Evolutionary conservation across 192 early-diverging fungal species (phyloP).

Genomic region (Rhizoclosmatium globosum): DNA sequence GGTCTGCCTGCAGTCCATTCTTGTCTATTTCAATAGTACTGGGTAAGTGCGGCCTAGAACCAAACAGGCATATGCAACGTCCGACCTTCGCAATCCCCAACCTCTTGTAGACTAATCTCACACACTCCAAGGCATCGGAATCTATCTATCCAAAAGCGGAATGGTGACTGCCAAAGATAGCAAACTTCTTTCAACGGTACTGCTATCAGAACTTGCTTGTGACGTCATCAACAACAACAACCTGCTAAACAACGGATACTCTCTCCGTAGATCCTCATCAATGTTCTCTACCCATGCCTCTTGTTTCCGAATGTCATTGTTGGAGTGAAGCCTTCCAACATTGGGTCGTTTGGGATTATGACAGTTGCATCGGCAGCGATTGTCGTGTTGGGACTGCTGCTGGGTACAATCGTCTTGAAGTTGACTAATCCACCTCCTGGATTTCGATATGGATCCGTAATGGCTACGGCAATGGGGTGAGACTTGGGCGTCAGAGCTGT

Average conservation of each 20-base stretch:
- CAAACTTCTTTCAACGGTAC: conserved; percentile 70
- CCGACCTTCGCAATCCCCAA: too few relatives aligned
- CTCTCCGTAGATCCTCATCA: conserved; percentile 38
- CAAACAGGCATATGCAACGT: too few relatives aligned
- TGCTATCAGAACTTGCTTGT: conserved; percentile 11
- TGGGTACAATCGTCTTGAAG: conserved; percentile 23
- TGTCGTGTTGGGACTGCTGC: background rate
- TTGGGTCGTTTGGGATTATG: conserved; percentile 39
- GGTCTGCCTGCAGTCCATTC: conserved; percentile 31
- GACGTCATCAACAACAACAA: background rate
- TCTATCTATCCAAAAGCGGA: conserved; percentile 9
- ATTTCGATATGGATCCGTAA: conserved; percentile 35
- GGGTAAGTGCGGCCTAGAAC: background rate
- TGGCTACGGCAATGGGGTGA: background rate
- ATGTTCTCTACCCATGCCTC: conserved; percentile 43
- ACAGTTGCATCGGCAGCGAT: conserved; percentile 20
- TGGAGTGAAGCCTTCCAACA: conserved; percentile 30
- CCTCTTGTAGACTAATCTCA: too few relatives aligned
- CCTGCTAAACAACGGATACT: background rate
- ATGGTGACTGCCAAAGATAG: conserved; percentile 45
- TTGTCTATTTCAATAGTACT: conserved; percentile 8
- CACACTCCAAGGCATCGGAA: conserved; percentile 2
- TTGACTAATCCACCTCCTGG: conserved; percentile 33
- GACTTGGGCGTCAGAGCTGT: background rate
- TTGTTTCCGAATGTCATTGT: conserved; percentile 43